phyloP scores from a whole-genome alignment of 129 eudicot species.

The Pulicaria dysenterica region DNA sequence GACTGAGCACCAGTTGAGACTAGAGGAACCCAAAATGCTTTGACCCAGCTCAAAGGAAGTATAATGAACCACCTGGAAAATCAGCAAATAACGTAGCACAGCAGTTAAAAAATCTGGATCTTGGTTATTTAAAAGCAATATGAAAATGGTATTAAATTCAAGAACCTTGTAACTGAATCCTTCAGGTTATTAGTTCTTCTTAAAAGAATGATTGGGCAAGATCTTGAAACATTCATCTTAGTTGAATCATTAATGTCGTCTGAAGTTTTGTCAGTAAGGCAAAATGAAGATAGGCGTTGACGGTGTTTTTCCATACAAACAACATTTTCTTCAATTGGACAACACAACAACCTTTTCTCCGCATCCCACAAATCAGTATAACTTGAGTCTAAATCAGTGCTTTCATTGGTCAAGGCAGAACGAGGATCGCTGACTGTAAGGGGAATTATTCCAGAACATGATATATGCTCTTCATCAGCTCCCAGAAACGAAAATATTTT shows the following conservation, averaged over 20 bases:
- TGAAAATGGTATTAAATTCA: not conserved
- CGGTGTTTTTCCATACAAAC: conserved; percentile 66
- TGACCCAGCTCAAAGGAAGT: conserved; percentile 88
- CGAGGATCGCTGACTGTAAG: conserved; percentile 77
- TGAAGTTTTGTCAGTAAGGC: conserved; percentile 43
- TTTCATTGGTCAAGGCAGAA: conserved; percentile 26
- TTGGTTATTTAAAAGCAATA: not conserved
- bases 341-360: conserved; percentile 46
- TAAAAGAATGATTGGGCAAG: conserved; percentile 72
- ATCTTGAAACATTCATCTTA: conserved; percentile 45
- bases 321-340: conserved; percentile 78
- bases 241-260: conserved; percentile 29
- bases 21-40: conserved; percentile 80
- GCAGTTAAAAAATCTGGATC: conserved; percentile 22
- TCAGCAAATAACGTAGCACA: conserved; percentile 1
- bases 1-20: conserved; percentile 75
- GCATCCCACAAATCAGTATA: conserved; percentile 71
- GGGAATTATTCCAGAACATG: conserved; percentile 47
- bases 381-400: conserved; percentile 25
- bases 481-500: conserved; percentile 36
- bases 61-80: conserved; percentile 73
- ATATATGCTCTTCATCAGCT: conserved; percentile 39
- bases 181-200: conserved; percentile 40
- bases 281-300: conserved; percentile 50
- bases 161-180: conserved; percentile 61